phyloP scores from a whole-genome alignment of 495 filamentous ascomycete species.

The Glonium stellatum region DNA sequence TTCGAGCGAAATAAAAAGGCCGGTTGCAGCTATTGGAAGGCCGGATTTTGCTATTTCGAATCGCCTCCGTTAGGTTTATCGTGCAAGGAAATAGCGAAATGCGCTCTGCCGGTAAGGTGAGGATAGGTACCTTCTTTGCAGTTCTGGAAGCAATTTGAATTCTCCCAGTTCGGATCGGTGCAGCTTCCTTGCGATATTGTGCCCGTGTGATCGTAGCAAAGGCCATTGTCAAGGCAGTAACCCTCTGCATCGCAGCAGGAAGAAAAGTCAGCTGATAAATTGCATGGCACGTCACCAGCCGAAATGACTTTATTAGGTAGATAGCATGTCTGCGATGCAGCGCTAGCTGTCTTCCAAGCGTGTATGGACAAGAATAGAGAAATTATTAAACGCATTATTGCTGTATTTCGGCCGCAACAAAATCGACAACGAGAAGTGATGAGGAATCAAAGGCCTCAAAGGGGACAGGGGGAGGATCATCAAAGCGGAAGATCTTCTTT shows the following conservation, averaged over 20 bases:
- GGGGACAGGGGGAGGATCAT: no score
- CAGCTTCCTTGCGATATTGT: background rate
- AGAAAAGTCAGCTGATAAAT: background rate
- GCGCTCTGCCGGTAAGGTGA: background rate
- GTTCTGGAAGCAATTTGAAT: background rate
- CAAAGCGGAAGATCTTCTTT: no score
- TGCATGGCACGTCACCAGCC: background rate
- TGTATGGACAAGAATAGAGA: no score
- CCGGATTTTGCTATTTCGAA: background rate
- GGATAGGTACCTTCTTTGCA: background rate
- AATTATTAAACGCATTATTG: no score
- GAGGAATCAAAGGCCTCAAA: no score
- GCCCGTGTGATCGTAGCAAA: background rate
- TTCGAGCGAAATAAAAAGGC: background rate
- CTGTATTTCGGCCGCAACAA: no score
- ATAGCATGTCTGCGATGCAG: no score
- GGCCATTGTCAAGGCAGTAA: slow-evolving; percentile 1
- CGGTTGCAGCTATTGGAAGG: slow-evolving; percentile 5
- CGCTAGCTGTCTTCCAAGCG: no score
- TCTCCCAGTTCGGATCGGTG: slow-evolving; percentile 1
- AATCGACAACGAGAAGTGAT: no score
- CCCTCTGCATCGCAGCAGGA: background rate
- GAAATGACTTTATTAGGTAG: background rate
- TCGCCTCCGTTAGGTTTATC: background rate
- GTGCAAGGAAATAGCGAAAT: background rate